Conservation (phyloP, 2,329 filamentous ascomycete genomes). For the Cladosporium sp. region DNA sequence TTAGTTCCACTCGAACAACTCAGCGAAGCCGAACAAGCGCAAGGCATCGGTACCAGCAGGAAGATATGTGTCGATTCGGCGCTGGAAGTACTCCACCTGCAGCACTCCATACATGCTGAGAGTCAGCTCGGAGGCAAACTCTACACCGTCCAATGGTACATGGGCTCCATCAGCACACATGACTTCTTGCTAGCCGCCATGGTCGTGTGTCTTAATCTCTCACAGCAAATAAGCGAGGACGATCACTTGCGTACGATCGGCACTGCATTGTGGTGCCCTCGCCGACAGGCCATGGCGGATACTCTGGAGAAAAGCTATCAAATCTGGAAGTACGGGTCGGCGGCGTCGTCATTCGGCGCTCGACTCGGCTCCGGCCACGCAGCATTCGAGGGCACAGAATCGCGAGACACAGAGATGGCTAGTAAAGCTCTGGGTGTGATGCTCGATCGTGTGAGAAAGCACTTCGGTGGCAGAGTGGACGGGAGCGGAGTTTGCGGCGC, state of each 20-base stretch:
- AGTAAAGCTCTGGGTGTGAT: conserved; percentile 35
- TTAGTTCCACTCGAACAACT: conserved; percentile 33
- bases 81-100: conserved; percentile 49
- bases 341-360: conserved; percentile 18
- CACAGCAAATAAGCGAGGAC: conserved; percentile 30
- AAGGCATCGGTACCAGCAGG: conserved; percentile 35
- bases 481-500: not conserved
- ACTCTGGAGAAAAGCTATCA: conserved; percentile 35
- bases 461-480: conserved; percentile 21
- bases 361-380: not conserved
- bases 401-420: conserved; percentile 35
- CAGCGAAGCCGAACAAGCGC: conserved; percentile 35
- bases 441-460: conserved; percentile 33
- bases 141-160: conserved; percentile 47
- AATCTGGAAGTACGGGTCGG: conserved; percentile 32
- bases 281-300: conserved; percentile 32
- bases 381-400: conserved; percentile 21
- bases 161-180: conserved; percentile 47
- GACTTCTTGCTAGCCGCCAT: conserved; percentile 53
- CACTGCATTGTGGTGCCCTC: conserved; percentile 27
- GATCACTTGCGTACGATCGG: conserved; percentile 10
- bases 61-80: conserved; percentile 51
- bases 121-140: conserved; percentile 47
- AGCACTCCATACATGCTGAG: conserved; percentile 52
- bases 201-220: conserved; percentile 49